phyloP scores from a whole-genome alignment of 257 asterid species.

The Lycium barbarum region DNA sequence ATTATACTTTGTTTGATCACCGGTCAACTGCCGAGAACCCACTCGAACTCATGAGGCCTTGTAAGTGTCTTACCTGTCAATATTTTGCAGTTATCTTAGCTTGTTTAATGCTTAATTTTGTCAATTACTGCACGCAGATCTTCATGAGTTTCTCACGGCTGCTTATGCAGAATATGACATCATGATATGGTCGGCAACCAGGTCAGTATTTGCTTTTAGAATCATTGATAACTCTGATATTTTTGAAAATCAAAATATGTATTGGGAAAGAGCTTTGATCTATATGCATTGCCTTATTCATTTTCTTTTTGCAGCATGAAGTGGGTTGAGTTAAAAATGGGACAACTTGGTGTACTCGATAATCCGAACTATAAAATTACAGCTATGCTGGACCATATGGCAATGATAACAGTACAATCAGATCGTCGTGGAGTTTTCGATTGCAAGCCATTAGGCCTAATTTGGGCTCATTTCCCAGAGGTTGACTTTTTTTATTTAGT shows the following conservation, averaged over 20 bases:
- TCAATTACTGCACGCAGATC: constrained; percentile 59
- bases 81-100: constrained; percentile 27
- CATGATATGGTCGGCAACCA: constrained; percentile 98
- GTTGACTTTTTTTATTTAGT: constrained; percentile 42
- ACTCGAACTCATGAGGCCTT: constrained; percentile 89
- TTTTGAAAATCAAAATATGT: not conserved
- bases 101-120: constrained; percentile 22
- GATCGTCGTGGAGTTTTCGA: constrained; percentile 81
- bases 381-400: constrained; percentile 86
- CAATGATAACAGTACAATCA: constrained; percentile 91
- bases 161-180: constrained; percentile 92
- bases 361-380: constrained; percentile 86
- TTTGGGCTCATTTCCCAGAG: constrained; percentile 91
- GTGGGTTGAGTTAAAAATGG: constrained; percentile 95
- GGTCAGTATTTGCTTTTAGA: constrained; percentile 46
- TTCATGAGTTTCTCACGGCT: constrained; percentile 94
- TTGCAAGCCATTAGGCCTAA: constrained; percentile 96
- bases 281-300: constrained; percentile 27
- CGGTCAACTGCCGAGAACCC: constrained; percentile 97
- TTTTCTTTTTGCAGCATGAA: constrained; percentile 73
- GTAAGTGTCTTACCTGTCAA: constrained; percentile 54
- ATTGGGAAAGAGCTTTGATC: not conserved
- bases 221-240: constrained; percentile 28
- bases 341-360: constrained; percentile 86
- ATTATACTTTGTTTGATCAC: constrained; percentile 93